Evolutionary conservation across 805 yeast species (phyloP).

Genomic region (Lachancea nothofagi): DNA sequence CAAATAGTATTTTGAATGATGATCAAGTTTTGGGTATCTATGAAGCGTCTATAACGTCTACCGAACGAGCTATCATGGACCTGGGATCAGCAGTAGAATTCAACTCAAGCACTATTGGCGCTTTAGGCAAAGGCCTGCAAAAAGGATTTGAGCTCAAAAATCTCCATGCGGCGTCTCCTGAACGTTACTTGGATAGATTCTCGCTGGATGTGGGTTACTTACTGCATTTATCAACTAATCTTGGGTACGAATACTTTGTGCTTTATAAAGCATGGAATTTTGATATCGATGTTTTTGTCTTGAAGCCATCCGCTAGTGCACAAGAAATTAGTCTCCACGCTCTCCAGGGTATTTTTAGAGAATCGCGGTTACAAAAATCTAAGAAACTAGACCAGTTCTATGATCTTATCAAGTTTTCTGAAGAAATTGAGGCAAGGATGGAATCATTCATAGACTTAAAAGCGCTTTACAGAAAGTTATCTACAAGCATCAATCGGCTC

Average conservation of each 20-base stretch:
- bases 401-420: conserved; percentile 48
- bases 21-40: conserved; percentile 61
- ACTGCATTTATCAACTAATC: conserved; percentile 60
- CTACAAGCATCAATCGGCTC: conserved; percentile 47
- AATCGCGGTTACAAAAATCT: conserved; percentile 44
- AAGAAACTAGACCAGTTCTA: conserved; percentile 39
- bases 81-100: conserved; percentile 71
- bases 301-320: conserved; percentile 66
- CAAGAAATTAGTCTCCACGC: conserved; percentile 34
- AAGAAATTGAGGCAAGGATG: conserved; percentile 48
- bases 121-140: conserved; percentile 78
- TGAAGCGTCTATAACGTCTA: conserved; percentile 63
- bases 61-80: conserved; percentile 71
- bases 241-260: conserved; percentile 66
- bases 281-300: conserved; percentile 45
- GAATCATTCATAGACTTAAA: conserved; percentile 48
- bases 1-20: conserved; percentile 60
- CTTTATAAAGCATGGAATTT: conserved; percentile 60
- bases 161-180: conserved; percentile 41
- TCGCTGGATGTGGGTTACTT: conserved; percentile 56
- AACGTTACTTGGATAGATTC: conserved; percentile 50
- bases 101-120: conserved; percentile 68
- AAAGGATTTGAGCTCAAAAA: conserved; percentile 72
- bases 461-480: conserved; percentile 54
- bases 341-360: conserved; percentile 49